Percentiles rank a stretch among this genome's conserved stretches.
Evolutionary conservation across 148 eudicot species (phyloP).

Genomic region (Vaccinium corymbosum): DNA sequence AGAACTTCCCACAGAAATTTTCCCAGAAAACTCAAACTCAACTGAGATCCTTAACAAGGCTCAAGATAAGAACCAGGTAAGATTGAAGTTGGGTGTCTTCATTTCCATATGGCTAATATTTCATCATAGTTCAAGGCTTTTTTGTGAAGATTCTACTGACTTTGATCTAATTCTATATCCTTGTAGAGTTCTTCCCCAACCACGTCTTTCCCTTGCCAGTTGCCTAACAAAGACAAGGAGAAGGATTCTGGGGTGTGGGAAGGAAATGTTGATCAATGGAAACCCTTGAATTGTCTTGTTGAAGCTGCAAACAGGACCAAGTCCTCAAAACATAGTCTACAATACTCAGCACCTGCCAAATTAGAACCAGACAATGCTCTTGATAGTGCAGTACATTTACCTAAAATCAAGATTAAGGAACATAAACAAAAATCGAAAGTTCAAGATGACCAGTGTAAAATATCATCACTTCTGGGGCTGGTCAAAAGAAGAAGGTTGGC

Average conservation of each 20-base stretch:
- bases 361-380: slow-evolving; percentile 29
- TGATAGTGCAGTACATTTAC: slow-evolving; percentile 25
- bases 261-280: slow-evolving; percentile 59
- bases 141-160: not conserved
- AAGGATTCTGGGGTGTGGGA: slow-evolving; percentile 32
- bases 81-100: not conserved
- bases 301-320: slow-evolving; percentile 76
- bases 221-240: slow-evolving; percentile 27
- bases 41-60: slow-evolving; percentile 50
- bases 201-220: slow-evolving; percentile 34
- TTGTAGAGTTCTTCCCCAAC: slow-evolving; percentile 44
- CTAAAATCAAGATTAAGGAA: slow-evolving; percentile 36
- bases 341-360: slow-evolving; percentile 38
- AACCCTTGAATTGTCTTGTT: slow-evolving; percentile 66
- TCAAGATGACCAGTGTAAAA: slow-evolving; percentile 36
- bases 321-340: slow-evolving; percentile 44
- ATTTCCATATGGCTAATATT: not conserved
- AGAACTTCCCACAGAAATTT: slow-evolving; percentile 40
- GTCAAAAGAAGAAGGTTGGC: slow-evolving; percentile 55
- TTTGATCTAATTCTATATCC: not conserved
- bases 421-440: slow-evolving; percentile 26
- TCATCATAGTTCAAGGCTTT: not conserved
- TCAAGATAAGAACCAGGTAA: slow-evolving; percentile 60
- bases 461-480: slow-evolving; percentile 27
- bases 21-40: slow-evolving; percentile 45